Evolutionary conservation across 2,329 filamentous ascomycete genomes (phyloP), one percentile per base, ranked within the genome.

Genomic region (Dothistroma pini): DNA sequence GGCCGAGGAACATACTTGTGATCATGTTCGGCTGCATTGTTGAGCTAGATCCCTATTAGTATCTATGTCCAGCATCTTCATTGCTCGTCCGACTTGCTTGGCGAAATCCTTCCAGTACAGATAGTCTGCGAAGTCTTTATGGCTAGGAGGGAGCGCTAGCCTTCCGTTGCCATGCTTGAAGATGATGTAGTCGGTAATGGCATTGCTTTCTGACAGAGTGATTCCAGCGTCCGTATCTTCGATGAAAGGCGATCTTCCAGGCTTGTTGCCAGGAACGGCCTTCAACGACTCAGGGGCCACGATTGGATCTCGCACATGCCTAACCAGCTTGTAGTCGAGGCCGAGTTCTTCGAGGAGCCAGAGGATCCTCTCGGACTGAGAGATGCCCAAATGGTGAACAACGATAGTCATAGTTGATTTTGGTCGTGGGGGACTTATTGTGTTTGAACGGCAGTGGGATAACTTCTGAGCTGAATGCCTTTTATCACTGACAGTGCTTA

Each of bases 281-380:
- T 59, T 61, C 34, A 66, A 55, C 21, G 60, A 63, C 16, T 62
- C 59, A 19, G 64, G 62, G 8, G 64, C 48, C 11, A 69, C 57
- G 22, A 71, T 19, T 66, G 84, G 80, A 25, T 70, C 70, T 51
- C 81, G 79, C 48, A 76, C 66, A 75, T 84, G 77, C 32, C 73
- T 71, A 54, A 75, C 74, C 14, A 84, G 71, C 0, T 75, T 70
- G 70, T 88, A 88, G 2, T 77, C 71, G 56, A 89, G 73, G 50
- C 73, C 71, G 22, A 89, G 81, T 70, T 89, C 86, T 72, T 89
- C 86, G 69, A 83, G 83, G 41, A 88, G 80, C 80, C 83, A 88
- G 67, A 82, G 74, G 48, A 88, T 79, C 38, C 86, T 83, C 70
- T 88, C 86, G 21, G 85, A 86, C 69, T 88, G 84, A 9, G 83